Evolutionary conservation across 1,284 basidiomycete species (phyloP), one percentile per base, ranked within the genome.

Genomic region (Leccinum fallax): DNA sequence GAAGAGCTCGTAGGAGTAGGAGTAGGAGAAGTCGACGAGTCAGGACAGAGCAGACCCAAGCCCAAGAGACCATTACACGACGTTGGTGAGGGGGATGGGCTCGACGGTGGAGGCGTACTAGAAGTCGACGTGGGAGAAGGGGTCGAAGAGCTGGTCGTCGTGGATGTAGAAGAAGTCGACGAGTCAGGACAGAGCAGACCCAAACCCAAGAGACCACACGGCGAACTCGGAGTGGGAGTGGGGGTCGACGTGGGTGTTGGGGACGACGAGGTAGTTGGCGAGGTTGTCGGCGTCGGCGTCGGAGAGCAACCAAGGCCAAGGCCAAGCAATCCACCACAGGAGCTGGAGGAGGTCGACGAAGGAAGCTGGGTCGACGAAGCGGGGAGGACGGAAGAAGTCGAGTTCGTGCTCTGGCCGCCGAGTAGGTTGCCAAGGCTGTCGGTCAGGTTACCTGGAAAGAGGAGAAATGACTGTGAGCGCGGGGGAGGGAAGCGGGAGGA

Each of bases 141-240:
- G 3, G 53, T 19, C 40, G 53, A 13, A 10, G 52, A 34, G 28
- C 11, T n/a, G 13, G 60, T 57, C 16, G 53, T 36, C n/a, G 43
- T 13, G 13, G 34, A 34, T 34, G 32, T 34, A 34, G 32, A 5
- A 5, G 32, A 5, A 36, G 15, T 46, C 43, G 43, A 46, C 24
- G 62, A 32, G 57, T 52, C 21, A 11, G 59, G 8, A 28, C 66
- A 68, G 5, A 66, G 26, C 4, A 30, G 51, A 26, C 63, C 62
- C 5, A 65, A 21, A 43, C 65, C 72, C 2, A 67, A 43, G 0
- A 69, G 24, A 19, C 62, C 64, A 36, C 72, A 69, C 3, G 67
- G 60, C 1, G 65, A 28, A 1, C 68, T 57, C 4, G 43, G 43
- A 21, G 43, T 13, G 43, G 38, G 16, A 9, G 38, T 8, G 36